phyloP scores from a whole-genome alignment of 2,329 filamentous ascomycete species.

The Nannizzia gypsea region DNA sequence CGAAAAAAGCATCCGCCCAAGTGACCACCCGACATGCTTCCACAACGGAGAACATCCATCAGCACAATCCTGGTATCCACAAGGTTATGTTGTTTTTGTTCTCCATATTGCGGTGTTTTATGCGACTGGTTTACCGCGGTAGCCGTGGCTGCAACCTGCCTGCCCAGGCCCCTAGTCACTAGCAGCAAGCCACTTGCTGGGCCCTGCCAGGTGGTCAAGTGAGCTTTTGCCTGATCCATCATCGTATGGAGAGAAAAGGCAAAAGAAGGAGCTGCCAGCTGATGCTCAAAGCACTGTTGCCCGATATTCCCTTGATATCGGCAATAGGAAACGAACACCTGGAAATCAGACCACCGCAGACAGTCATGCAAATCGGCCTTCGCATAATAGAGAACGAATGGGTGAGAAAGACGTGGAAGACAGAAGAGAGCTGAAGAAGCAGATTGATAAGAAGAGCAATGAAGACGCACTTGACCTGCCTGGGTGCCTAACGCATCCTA shows the following conservation, averaged over 20 bases:
- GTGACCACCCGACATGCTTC: background rate
- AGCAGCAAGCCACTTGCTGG: background rate
- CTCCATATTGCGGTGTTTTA: background rate
- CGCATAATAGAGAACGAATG: background rate
- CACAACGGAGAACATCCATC: background rate
- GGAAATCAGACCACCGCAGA: background rate
- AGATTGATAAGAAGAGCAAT: background rate
- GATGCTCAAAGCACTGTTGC: background rate
- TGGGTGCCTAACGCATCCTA: constrained; percentile 1
- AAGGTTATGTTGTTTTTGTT: background rate
- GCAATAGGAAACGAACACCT: background rate
- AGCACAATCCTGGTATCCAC: background rate
- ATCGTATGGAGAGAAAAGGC: background rate
- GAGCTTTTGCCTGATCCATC: background rate
- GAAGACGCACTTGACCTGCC: background rate
- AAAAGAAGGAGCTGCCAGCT: background rate
- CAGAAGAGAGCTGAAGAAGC: background rate
- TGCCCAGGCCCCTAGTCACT: background rate
- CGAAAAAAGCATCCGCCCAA: background rate
- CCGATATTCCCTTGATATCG: background rate
- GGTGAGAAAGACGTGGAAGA: background rate
- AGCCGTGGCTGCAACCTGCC: background rate
- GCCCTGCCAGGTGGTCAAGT: background rate
- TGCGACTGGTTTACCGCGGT: constrained; percentile 3
- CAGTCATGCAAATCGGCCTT: background rate